A percentile compares a stretch with the other conserved stretches of the same genome.
Evolutionary conservation across 2,329 filamentous ascomycete genomes (phyloP).

Genomic region (Pseudogymnoascus sp.): DNA sequence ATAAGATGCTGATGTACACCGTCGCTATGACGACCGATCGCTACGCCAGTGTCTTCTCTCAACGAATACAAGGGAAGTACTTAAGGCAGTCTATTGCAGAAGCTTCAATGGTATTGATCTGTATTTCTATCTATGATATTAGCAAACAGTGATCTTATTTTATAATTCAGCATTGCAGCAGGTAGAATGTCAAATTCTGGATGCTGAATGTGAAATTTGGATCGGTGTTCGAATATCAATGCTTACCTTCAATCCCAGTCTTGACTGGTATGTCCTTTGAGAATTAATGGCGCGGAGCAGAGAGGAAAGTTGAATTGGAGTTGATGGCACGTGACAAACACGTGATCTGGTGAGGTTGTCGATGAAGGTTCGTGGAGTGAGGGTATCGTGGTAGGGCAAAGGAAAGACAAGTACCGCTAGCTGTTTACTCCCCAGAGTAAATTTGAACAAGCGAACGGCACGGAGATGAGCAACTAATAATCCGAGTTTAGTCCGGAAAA

Average conservation of each 20-base stretch:
- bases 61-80: neutral
- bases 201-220: neutral
- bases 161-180: neutral
- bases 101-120: neutral
- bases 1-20: neutral
- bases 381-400: neutral
- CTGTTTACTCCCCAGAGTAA: neutral
- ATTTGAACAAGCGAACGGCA: neutral
- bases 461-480: neutral
- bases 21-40: neutral
- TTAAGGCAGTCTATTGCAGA: neutral
- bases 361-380: neutral
- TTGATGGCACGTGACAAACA: conserved; percentile 5
- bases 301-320: neutral
- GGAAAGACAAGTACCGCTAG: neutral
- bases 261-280: neutral
- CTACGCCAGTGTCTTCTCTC: neutral
- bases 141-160: neutral
- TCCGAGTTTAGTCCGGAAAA: neutral
- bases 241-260: conserved; percentile 4
- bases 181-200: neutral
- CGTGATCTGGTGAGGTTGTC: neutral
- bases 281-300: neutral
- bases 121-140: conserved; percentile 5
- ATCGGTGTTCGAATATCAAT: neutral